A percentile compares a stretch with the other conserved stretches of the same genome.
Evolutionary conservation across 441 rosid species (phyloP).

Genomic region (Corymbia calophylla): DNA sequence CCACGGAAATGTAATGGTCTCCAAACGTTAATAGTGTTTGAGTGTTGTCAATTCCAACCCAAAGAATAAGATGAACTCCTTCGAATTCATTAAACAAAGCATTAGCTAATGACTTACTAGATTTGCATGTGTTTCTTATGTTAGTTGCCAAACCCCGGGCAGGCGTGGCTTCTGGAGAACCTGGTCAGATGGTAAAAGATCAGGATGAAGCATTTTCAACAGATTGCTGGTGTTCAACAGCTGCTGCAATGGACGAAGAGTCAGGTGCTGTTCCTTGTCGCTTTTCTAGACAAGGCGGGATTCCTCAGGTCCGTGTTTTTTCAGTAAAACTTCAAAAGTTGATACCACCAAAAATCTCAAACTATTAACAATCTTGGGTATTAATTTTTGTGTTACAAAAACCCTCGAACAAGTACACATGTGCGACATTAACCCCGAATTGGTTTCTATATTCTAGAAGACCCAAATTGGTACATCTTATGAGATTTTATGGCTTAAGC

Average conservation of each 20-base stretch:
- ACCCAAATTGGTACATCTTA: not conserved
- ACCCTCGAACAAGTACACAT: not conserved
- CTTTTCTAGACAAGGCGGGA: not conserved
- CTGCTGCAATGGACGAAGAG: not conserved
- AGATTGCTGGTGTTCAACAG: not conserved
- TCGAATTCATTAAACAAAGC: not conserved
- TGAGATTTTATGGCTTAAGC: no score
- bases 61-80: not conserved
- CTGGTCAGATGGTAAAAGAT: not conserved
- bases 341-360: not conserved
- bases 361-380: no score
- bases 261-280: not conserved
- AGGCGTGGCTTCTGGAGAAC: not conserved
- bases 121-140: not conserved
- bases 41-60: not conserved
- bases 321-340: not conserved
- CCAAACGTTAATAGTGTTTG: not conserved
- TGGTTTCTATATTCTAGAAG: no score
- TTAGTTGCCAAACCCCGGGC: not conserved
- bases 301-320: not conserved
- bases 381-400: no score
- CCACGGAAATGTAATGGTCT: not conserved
- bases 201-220: not conserved
- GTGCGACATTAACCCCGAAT: not conserved
- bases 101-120: not conserved